A percentile compares a stretch with the other conserved stretches of the same genome.
phyloP scores from a whole-genome alignment of 345 rosid species.

The Bruguiera sexangula region DNA sequence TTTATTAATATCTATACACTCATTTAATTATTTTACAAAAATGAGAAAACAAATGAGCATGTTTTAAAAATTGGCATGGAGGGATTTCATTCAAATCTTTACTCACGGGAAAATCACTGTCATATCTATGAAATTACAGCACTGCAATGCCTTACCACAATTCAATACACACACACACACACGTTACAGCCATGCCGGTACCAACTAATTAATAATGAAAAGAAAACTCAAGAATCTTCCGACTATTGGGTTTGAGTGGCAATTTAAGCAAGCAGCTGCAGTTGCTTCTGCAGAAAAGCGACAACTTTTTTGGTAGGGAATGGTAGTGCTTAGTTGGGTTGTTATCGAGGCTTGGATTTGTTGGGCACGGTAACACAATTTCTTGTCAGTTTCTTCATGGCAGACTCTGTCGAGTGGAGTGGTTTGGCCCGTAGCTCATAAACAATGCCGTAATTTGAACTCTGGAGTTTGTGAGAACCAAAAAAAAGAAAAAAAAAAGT shows the following conservation, averaged over 20 bases:
- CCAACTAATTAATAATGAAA: not conserved
- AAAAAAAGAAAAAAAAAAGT: too few relatives aligned
- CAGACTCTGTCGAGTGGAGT: not conserved
- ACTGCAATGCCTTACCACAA: not conserved
- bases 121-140: not conserved
- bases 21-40: too few relatives aligned
- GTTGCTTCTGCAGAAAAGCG: not conserved
- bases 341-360: not conserved
- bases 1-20: too few relatives aligned
- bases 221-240: not conserved
- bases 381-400: not conserved
- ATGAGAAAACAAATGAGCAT: too few relatives aligned
- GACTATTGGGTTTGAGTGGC: not conserved
- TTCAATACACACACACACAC: not conserved
- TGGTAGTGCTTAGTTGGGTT: not conserved
- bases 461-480: too few relatives aligned
- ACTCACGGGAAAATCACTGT: not conserved
- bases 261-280: not conserved
- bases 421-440: not conserved
- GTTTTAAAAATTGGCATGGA: too few relatives aligned
- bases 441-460: too few relatives aligned
- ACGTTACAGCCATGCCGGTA: not conserved
- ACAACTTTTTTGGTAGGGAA: not conserved
- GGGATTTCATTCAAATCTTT: too few relatives aligned
- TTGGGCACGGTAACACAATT: not conserved